Evolutionary conservation across 768 basidiomycete genomes (phyloP).

Genomic region (Leucogyrophana mollusca): DNA sequence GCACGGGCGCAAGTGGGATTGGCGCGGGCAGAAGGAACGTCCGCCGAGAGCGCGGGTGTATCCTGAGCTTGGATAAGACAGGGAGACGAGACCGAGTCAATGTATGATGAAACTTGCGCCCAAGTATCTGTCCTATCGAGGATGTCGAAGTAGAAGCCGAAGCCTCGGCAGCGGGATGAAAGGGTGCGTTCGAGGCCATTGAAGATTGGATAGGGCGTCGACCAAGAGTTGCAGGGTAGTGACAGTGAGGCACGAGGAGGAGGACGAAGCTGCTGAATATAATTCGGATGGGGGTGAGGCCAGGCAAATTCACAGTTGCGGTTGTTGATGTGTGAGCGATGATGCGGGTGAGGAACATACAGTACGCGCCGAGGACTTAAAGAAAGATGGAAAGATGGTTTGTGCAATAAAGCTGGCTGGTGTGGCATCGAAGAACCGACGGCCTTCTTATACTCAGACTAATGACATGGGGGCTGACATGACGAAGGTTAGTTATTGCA

Average conservation of each 20-base stretch:
- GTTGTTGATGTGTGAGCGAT: constrained; percentile 3
- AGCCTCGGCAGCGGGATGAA: background rate
- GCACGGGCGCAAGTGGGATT: constrained; percentile 24
- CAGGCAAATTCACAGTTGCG: background rate
- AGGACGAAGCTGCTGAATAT: background rate
- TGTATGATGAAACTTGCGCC: constrained; percentile 15
- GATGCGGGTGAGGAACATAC: background rate
- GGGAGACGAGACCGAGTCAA: constrained; percentile 25
- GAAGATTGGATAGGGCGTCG: constrained; percentile 5
- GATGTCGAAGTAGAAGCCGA: constrained; percentile 5
- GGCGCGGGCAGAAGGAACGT: constrained; percentile 14
- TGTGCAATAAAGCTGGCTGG: too few relatives aligned
- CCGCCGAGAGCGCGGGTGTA: constrained; percentile 7
- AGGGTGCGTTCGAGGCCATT: constrained; percentile 8
- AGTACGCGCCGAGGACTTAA: background rate
- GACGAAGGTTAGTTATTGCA: too few relatives aligned
- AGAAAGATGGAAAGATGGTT: background rate
- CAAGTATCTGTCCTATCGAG: constrained; percentile 12
- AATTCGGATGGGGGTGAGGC: background rate
- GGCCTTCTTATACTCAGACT: constrained; percentile 4
- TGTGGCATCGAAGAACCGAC: background rate
- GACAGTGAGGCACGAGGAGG: constrained; percentile 7
- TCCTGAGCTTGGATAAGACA: constrained; percentile 13
- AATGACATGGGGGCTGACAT: constrained; percentile 14
- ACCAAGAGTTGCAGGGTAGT: constrained; percentile 4